phyloP scores from a whole-genome alignment of 305 asterid genomes.

The Petunia hybrid region DNA sequence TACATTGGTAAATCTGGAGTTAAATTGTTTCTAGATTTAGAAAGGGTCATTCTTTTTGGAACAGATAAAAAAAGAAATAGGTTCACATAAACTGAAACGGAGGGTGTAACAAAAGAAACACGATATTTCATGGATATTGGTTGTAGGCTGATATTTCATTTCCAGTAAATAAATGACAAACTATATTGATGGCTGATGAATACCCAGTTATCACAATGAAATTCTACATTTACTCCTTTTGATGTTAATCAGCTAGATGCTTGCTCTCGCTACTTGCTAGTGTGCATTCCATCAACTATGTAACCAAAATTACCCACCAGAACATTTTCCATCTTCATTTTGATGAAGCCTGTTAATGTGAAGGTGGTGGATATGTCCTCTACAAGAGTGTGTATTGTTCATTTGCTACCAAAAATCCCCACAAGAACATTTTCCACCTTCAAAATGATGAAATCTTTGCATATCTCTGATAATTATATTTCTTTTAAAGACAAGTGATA shows the following conservation, averaged over 20 bases:
- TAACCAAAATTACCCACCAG: slow-evolving; percentile 70
- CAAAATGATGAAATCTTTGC: slow-evolving; percentile 80
- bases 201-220: no score
- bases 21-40: no score
- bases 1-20: no score
- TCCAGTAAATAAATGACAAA: neutral
- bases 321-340: slow-evolving; percentile 65
- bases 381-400: neutral
- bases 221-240: slow-evolving; percentile 25
- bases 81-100: no score
- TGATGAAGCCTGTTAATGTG: slow-evolving; percentile 57
- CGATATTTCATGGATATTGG: neutral
- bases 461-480: slow-evolving; percentile 63
- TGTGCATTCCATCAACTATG: slow-evolving; percentile 6
- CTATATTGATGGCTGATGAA: no score
- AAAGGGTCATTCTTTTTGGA: no score
- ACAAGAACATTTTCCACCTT: slow-evolving; percentile 72
- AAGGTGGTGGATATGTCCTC: neutral
- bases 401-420: slow-evolving; percentile 69
- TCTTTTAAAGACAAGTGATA: slow-evolving; percentile 56
- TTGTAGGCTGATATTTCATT: neutral
- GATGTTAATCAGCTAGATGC: neutral
- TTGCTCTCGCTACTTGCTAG: neutral
- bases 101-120: neutral
- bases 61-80: no score